Percentiles rank a stretch among this genome's conserved stretches.
Conservation (phyloP, 257 asterid species). For the Scutellaria minor region DNA sequence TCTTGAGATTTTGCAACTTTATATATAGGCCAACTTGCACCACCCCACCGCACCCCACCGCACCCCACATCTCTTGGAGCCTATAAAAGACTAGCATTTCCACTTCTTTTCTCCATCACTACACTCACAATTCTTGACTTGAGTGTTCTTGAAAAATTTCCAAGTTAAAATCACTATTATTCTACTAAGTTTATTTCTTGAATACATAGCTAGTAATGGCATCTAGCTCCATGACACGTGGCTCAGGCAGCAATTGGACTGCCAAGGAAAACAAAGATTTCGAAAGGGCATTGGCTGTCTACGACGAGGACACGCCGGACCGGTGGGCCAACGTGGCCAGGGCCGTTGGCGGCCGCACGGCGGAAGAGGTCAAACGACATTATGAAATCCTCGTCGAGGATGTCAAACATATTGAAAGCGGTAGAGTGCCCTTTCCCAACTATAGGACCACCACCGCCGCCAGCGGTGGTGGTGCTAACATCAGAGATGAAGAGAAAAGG, state of each 20-base stretch:
- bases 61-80: constrained; percentile 24
- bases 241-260: constrained; percentile 56
- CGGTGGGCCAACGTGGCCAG: constrained; percentile 84
- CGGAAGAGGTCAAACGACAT: constrained; percentile 71
- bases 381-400: constrained; percentile 68
- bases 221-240: constrained; percentile 46
- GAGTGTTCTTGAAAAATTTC: too few species aligned
- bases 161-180: too few species aligned
- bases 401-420: constrained; percentile 61
- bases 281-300: constrained; percentile 75
- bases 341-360: constrained; percentile 71
- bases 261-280: constrained; percentile 77
- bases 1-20: constrained; percentile 36
- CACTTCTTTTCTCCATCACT: constrained; percentile 27
- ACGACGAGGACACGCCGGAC: constrained; percentile 73
- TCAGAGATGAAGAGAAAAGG: constrained; percentile 28
- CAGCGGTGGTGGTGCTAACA: too few species aligned
- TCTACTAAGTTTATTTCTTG: too few species aligned
- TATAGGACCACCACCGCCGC: constrained; percentile 40
- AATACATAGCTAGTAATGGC: constrained; percentile 38
- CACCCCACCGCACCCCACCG: constrained; percentile 9
- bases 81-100: constrained; percentile 43
- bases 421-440: constrained; percentile 66
- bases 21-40: constrained; percentile 46
- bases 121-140: neutral